Base-by-base conservation (phyloP, 176 grass and related monocot species). In the Thinopyrum elongatum region DNA sequence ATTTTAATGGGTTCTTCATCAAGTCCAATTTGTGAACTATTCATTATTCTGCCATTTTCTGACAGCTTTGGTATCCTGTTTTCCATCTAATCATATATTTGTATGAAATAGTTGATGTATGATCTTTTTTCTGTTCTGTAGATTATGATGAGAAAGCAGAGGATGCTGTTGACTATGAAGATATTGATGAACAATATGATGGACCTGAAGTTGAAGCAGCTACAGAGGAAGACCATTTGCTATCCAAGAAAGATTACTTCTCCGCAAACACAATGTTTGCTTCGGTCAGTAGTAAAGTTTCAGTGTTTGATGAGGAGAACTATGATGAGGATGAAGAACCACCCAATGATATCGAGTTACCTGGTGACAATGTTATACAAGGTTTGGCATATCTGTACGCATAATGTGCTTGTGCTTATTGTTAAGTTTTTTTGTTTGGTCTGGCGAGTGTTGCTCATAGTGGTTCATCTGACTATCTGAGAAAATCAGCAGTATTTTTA, bases 121-220 rank as follows among this genome's bases (percentile, higher is more conserved):
- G 4, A 72, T 62, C 15, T 15, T 25, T 67, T 59, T 88, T 26
- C 59, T 82, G 5, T 77, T 92, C 59, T 60, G 84, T 83, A 98
- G 97, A 98, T 86, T 98, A 98, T 77, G 93, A 95, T 88, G 97
- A 95, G 86, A 98, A 98, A 82, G 97, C 92, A 82, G 97, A 98
- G 83, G 97, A 98, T 86, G 97, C 97, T 86, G 85, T 98, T 71
- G 88, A 98, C 80, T 98, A 98, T 85, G 97, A 95, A 94, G 97
- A 95, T 85, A 95, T 98, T 80, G 97, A 98, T 88, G 97, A 98
- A 86, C 92, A 95, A 79, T 98, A 98, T 91, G 97, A 98, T 92
- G 97, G 97, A 65, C 97, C 97, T 91, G 97, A 98, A 89, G 88
- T 95, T 86, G 90, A 98, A 80, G 82, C 90, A 58, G 44, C 85